Conservation (phyloP, 257 asterid species). For the Solanum acaule region DNA sequence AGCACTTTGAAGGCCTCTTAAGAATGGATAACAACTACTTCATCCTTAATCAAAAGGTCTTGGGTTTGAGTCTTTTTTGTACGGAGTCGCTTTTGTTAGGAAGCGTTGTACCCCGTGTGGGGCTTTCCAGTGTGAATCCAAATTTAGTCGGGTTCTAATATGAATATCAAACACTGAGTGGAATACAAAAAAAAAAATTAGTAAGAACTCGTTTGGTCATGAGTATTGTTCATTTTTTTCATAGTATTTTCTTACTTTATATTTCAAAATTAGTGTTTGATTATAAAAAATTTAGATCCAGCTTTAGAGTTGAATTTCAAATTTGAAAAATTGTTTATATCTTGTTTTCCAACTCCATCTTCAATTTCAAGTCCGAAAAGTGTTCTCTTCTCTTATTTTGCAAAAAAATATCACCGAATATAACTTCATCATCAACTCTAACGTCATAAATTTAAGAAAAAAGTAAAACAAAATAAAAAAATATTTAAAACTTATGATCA, state of each 20-base stretch:
- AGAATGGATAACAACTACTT: too few relatives aligned
- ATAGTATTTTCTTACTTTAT: background rate
- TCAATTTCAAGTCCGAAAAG: background rate
- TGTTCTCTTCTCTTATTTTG: background rate
- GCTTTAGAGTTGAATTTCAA: background rate
- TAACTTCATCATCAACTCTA: background rate
- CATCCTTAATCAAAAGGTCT: background rate
- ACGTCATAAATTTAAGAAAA: background rate
- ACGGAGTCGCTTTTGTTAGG: too few relatives aligned
- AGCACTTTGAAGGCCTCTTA: background rate
- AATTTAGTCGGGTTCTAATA: too few relatives aligned
- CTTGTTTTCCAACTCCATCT: background rate
- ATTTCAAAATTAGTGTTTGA: background rate
- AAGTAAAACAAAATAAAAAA: too few relatives aligned
- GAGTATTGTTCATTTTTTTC: background rate
- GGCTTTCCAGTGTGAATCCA: fast-evolving
- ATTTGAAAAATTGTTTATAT: background rate
- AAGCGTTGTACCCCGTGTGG: fast-evolving
- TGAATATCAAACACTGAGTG: background rate
- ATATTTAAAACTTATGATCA: background rate
- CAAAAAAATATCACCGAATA: background rate
- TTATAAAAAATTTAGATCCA: background rate
- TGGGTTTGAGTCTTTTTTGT: background rate
- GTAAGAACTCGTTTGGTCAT: background rate
- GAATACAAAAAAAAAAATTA: fast-evolving